A percentile compares a stretch with the other conserved stretches of the same genome.
phyloP scores from a whole-genome alignment of 2,329 filamentous ascomycete species.

The Microdochium bolleyi region DNA sequence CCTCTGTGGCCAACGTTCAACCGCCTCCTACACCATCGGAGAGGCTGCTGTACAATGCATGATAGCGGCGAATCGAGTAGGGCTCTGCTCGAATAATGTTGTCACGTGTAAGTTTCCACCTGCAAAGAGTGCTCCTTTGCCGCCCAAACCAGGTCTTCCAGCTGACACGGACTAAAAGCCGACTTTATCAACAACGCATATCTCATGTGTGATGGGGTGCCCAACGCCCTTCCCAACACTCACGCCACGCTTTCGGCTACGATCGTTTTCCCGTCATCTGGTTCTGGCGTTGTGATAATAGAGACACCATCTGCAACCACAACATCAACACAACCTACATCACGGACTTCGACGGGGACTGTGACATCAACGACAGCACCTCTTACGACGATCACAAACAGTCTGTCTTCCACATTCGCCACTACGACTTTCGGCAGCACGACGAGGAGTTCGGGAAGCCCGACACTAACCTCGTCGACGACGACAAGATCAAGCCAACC shows the following conservation, averaged over 20 bases:
- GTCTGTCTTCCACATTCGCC: background rate
- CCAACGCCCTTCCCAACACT: slow-evolving; percentile 45
- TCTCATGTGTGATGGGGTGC: slow-evolving; percentile 46
- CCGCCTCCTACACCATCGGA: slow-evolving; percentile 59
- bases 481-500: background rate
- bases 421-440: slow-evolving; percentile 9
- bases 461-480: slow-evolving; percentile 1
- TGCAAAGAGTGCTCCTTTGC: slow-evolving; percentile 2
- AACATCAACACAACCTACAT: slow-evolving; percentile 6
- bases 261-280: slow-evolving; percentile 25
- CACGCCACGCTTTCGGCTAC: slow-evolving; percentile 52
- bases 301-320: slow-evolving; percentile 8
- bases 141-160: slow-evolving; percentile 1
- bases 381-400: slow-evolving; percentile 8
- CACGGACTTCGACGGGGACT: slow-evolving; percentile 4
- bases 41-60: slow-evolving; percentile 65
- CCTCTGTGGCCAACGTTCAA: slow-evolving; percentile 53
- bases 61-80: slow-evolving; percentile 39
- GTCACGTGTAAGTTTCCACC: slow-evolving; percentile 22
- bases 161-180: slow-evolving; percentile 17
- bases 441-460: slow-evolving; percentile 1
- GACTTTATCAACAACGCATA: slow-evolving; percentile 40
- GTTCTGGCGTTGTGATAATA: slow-evolving; percentile 16
- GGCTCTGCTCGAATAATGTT: slow-evolving; percentile 42
- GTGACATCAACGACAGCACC: slow-evolving; percentile 2